These are phyloP conservation scores for Rhynchosporium agropyri DNA, from an alignment of 2,329 filamentous ascomycete species.

Conservation along the genomic window DNA sequence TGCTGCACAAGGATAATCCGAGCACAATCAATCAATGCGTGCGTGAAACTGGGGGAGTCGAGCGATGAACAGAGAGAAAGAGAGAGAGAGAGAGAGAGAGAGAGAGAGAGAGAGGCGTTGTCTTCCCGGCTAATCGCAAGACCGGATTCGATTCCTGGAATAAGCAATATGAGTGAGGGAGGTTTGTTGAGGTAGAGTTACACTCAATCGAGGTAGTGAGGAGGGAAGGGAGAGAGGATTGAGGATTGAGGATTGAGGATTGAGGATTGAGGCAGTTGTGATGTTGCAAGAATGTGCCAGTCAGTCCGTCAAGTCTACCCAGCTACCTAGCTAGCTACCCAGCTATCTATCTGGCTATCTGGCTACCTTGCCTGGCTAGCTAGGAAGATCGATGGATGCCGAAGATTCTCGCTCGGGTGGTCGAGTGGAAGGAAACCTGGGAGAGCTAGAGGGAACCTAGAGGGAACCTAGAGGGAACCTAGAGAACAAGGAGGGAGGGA, in stretches of 20 bases:
- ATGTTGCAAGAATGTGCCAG: neutral
- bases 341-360: no score
- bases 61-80: slow-evolving; percentile 19
- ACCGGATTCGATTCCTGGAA: neutral
- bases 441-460: neutral
- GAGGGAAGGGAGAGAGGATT: no score
- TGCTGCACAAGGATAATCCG: slow-evolving; percentile 27
- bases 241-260: no score
- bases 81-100: slow-evolving; percentile 18
- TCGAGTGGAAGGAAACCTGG: neutral
- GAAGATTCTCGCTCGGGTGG: neutral
- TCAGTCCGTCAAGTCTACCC: no score
- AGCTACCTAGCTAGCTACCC: no score
- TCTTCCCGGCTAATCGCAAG: slow-evolving; percentile 11
- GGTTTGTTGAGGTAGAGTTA: no score
- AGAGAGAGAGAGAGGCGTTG: neutral
- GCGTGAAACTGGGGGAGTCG: slow-evolving; percentile 34
- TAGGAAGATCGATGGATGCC: no score
- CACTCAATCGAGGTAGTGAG: no score
- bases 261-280: neutral
- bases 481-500: neutral
- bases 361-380: no score
- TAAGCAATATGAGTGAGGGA: neutral
- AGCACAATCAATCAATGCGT: slow-evolving; percentile 28
- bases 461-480: neutral